Base-by-base conservation (phyloP, 2,329 filamentous ascomycete species). In the Calonectria multiphialidica region DNA sequence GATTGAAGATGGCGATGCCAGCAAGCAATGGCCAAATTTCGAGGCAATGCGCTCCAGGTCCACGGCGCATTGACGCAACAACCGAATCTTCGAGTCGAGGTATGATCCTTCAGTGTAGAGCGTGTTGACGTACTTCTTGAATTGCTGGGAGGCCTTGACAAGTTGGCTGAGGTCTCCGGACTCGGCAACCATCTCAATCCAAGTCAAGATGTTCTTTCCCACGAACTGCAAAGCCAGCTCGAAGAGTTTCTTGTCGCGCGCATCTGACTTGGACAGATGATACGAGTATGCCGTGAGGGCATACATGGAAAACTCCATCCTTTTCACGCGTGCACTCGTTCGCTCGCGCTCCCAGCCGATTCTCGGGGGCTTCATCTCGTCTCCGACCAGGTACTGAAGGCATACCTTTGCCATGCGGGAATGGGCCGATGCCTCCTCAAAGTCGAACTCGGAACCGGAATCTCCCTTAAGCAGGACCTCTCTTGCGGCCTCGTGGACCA, bases 401-500 rank as follows among this genome's bases (percentile, higher is more conserved):
- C 83, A 85, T 5, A 80, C 74, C 66, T 79, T 76, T 21, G 83
- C 81, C 37, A 85, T 79, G 18, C 76, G 73, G 12, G 79, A 79
- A 70, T 86, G 82, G 0, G 79, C 82, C 18, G 71, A 61, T 9
- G 67, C 63, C 55, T 78, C 73, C 10, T 79, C 69, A 28, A 84
- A 75, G 16, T 78, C 71, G 49, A 84, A 82, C 55, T 83, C 82
- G 2, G 81, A 81, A 15, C 80, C 73, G 0, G 78, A 59, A 4
- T 74, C 67, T 8, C 66, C 49, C 21, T 65, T 70, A 16, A 83
- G 12, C 25, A 81, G 76, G 50, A 82, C 83, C 68, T 80, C 76
- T 67, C 82, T 78, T 23, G 83, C 84, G 16, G 84, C 86, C 63
- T 82, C 79, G 72, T 86, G 85, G 25, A 85, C 75, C 77, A 85